phyloP scores from a whole-genome alignment of 306 rosid species.

The Prunus mira region DNA sequence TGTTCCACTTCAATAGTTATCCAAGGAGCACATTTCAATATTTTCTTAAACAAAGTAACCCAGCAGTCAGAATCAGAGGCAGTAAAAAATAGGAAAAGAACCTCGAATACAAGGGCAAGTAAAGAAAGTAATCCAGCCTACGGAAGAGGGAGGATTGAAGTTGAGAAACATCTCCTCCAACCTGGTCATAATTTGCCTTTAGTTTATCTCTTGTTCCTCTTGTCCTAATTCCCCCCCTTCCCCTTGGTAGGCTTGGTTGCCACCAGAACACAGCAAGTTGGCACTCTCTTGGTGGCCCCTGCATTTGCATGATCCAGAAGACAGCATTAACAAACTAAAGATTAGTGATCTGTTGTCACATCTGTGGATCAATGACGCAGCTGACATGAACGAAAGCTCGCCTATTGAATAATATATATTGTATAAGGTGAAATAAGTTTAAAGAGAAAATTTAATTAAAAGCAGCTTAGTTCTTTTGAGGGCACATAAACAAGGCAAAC shows the following conservation, averaged over 20 bases:
- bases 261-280: constrained; percentile 90
- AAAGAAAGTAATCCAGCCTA: constrained; percentile 9
- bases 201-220: constrained; percentile 76
- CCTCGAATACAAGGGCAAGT: neutral
- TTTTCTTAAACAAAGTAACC: constrained; percentile 3
- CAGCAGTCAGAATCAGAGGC: neutral
- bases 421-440: neutral
- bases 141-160: constrained; percentile 55
- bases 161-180: constrained; percentile 57
- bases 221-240: constrained; percentile 36
- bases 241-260: constrained; percentile 78
- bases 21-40: neutral
- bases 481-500: too few species aligned
- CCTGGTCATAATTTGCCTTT: constrained; percentile 61
- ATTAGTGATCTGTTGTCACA: neutral
- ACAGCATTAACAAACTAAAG: neutral
- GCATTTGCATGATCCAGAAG: constrained; percentile 84
- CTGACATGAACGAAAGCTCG: neutral
- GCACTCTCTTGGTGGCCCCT: constrained; percentile 85
- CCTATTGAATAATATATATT: neutral
- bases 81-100: neutral
- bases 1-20: constrained; percentile 6
- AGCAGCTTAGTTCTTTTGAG: too few species aligned
- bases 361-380: neutral
- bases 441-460: too few species aligned